Evolutionary conservation across 495 filamentous ascomycete species (phyloP).

Genomic region (Aspergillus campestris): DNA sequence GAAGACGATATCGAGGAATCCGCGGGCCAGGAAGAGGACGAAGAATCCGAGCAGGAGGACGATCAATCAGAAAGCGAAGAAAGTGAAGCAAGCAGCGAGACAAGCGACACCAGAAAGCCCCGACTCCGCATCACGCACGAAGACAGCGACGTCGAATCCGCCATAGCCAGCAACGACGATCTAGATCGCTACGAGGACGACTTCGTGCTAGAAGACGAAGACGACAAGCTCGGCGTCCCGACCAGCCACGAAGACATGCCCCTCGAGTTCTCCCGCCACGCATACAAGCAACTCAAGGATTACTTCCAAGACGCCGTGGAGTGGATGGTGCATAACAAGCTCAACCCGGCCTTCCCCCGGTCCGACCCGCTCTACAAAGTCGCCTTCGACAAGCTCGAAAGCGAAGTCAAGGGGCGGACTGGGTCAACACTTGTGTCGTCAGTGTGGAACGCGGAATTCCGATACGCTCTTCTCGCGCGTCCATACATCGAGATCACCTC

Average conservation of each 20-base stretch:
- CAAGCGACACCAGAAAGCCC: constrained; percentile 5
- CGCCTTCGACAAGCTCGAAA: constrained; percentile 66
- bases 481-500: constrained; percentile 40
- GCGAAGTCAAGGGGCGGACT: constrained; percentile 59
- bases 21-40: constrained; percentile 19
- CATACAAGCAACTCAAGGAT: constrained; percentile 60
- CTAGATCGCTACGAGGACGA: constrained; percentile 59
- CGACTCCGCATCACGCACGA: constrained; percentile 5
- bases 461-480: constrained; percentile 53
- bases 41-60: constrained; percentile 21
- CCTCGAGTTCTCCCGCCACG: constrained; percentile 58
- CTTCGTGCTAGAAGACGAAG: constrained; percentile 62
- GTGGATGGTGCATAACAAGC: constrained; percentile 71
- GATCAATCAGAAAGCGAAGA: constrained; percentile 15
- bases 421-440: constrained; percentile 66
- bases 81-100: constrained; percentile 15
- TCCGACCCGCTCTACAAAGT: constrained; percentile 57
- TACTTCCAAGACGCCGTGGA: constrained; percentile 73
- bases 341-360: constrained; percentile 66
- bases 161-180: constrained; percentile 28
- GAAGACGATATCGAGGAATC: constrained; percentile 29
- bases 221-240: constrained; percentile 54
- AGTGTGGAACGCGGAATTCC: constrained; percentile 63
- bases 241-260: constrained; percentile 50
- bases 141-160: constrained; percentile 30